Percentiles rank a stretch among this genome's conserved stretches.
These are phyloP conservation scores for Hysterium pulicare DNA, from an alignment of 2,329 filamentous ascomycete species.

Conservation along the genomic window DNA sequence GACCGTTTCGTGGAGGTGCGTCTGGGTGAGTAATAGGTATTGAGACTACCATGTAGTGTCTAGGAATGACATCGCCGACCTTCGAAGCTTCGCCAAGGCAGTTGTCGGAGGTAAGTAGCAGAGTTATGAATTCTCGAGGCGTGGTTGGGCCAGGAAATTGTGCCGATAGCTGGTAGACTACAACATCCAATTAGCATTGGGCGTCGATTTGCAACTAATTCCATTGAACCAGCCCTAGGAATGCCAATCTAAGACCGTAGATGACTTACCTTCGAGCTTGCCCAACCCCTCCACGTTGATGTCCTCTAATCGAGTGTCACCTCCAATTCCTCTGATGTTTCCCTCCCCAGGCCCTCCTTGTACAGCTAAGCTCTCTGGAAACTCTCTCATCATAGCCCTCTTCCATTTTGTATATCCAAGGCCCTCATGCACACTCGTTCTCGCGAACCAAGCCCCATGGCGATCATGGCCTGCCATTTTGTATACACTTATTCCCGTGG, in stretches of 20 bases:
- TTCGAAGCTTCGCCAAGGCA: slow-evolving; percentile 49
- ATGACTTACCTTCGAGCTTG: slow-evolving; percentile 57
- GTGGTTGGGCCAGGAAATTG: slow-evolving; percentile 88
- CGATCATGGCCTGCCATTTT: slow-evolving; percentile 77
- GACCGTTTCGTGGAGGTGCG: slow-evolving; percentile 66
- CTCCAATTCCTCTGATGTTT: slow-evolving; percentile 80
- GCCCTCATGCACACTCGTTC: slow-evolving; percentile 77
- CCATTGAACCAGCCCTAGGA: too few relatives aligned
- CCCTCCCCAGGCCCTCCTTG: slow-evolving; percentile 68
- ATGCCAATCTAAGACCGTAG: background rate
- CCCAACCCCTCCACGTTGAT: slow-evolving; percentile 57
- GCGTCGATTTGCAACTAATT: too few relatives aligned
- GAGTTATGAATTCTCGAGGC: slow-evolving; percentile 80
- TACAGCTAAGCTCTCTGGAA: slow-evolving; percentile 70
- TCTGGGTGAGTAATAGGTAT: slow-evolving; percentile 77
- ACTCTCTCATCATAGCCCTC: slow-evolving; percentile 72
- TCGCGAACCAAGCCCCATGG: slow-evolving; percentile 84
- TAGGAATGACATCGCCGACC: slow-evolving; percentile 44
- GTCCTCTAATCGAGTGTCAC: slow-evolving; percentile 69
- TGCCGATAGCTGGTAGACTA: slow-evolving; percentile 81
- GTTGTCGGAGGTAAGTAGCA: slow-evolving; percentile 65
- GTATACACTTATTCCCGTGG: slow-evolving; percentile 72
- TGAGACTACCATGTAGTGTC: slow-evolving; percentile 83
- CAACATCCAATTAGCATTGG: too few relatives aligned
- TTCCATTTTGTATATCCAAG: slow-evolving; percentile 76